Percentiles rank a stretch among this genome's conserved stretches.
Conservation (phyloP, 495 filamentous ascomycete species). For the Oidiodendron maius region DNA sequence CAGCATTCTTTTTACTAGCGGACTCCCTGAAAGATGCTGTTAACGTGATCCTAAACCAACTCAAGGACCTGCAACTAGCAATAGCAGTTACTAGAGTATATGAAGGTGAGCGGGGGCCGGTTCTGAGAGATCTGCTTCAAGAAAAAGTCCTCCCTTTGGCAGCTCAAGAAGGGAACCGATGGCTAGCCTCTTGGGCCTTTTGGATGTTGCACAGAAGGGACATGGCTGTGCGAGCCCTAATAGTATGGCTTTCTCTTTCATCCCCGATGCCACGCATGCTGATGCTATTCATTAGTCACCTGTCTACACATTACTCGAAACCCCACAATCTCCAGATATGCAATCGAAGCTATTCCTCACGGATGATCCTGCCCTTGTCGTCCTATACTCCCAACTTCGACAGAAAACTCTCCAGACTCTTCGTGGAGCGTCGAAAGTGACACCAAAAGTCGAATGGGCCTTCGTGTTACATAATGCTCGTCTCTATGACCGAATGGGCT, state of each 20-base stretch:
- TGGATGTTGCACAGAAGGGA: conserved; percentile 84
- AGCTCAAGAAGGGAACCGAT: conserved; percentile 75
- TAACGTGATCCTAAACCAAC: conserved; percentile 74
- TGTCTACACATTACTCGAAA: conserved; percentile 63
- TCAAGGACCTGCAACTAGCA: conserved; percentile 85
- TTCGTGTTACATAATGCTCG: conserved; percentile 86
- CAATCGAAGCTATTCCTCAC: conserved; percentile 75
- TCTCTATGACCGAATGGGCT: conserved; percentile 92
- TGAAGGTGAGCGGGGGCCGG: conserved; percentile 75
- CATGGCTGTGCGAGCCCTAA: conserved; percentile 79
- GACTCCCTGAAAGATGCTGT: conserved; percentile 80
- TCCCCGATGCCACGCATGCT: conserved; percentile 5
- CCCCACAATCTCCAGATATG: conserved; percentile 51
- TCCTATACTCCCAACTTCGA: conserved; percentile 82
- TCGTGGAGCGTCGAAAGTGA: conserved; percentile 76
- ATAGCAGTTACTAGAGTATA: conserved; percentile 85
- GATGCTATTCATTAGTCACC: conserved; percentile 50
- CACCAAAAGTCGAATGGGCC: conserved; percentile 73
- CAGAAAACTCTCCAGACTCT: conserved; percentile 82
- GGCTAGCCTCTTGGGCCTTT: conserved; percentile 94
- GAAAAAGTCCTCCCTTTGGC: conserved; percentile 77
- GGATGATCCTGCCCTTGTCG: conserved; percentile 82
- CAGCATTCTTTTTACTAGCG: conserved; percentile 90
- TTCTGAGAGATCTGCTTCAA: conserved; percentile 67
- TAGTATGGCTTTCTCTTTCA: conserved; percentile 37